Conservation (phyloP, 2,329 filamentous ascomycete species). For the Didymella arachidicola region DNA sequence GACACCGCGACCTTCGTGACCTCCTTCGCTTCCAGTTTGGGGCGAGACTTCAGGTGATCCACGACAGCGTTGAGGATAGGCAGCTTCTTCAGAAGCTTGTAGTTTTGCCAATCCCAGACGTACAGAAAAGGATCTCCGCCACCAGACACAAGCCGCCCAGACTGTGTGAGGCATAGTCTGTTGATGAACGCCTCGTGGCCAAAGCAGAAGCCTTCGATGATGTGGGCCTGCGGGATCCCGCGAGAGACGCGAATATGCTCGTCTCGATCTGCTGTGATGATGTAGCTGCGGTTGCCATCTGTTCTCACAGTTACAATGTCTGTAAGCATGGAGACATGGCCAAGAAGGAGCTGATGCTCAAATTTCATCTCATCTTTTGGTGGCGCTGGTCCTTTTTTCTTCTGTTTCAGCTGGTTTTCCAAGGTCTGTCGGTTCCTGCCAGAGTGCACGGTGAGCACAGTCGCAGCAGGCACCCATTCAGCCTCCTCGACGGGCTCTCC, state of each 20-base stretch:
- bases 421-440: constrained; percentile 66
- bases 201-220: constrained; percentile 89
- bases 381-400: constrained; percentile 52
- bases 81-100: constrained; percentile 62
- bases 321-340: constrained; percentile 95
- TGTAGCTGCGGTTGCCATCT: constrained; percentile 62
- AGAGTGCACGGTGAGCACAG: constrained; percentile 67
- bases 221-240: constrained; percentile 79
- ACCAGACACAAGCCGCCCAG: constrained; percentile 78
- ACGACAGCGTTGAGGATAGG: constrained; percentile 49
- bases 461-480: constrained; percentile 62
- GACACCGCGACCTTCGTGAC: constrained; percentile 57
- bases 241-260: constrained; percentile 90
- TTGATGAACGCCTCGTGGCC: constrained; percentile 88
- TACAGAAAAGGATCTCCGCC: constrained; percentile 83
- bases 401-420: constrained; percentile 62
- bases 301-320: constrained; percentile 66
- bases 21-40: constrained; percentile 23
- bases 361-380: constrained; percentile 65
- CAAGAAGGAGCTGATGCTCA: constrained; percentile 79
- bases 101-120: constrained; percentile 80
- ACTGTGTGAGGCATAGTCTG: constrained; percentile 71
- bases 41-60: constrained; percentile 28
- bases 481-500: constrained; percentile 40
- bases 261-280: constrained; percentile 73